A percentile compares a stretch with the other conserved stretches of the same genome.
phyloP scores from a whole-genome alignment of 306 rosid species.

The Cajanus cajan region DNA sequence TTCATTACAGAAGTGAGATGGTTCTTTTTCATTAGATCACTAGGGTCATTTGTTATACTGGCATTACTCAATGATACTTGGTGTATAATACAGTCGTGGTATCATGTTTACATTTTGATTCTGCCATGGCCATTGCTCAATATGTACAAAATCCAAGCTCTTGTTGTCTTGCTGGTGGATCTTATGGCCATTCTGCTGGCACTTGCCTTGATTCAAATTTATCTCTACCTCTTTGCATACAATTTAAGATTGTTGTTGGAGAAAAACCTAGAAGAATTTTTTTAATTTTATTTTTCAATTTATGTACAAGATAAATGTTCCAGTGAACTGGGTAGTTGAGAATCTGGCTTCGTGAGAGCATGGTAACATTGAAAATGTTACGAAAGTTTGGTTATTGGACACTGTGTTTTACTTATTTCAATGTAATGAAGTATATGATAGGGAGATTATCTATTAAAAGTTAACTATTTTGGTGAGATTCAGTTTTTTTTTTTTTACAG shows the following conservation, averaged over 20 bases:
- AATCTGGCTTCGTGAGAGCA: neutral
- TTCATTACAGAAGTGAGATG: too few species aligned
- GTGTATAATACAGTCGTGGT: neutral
- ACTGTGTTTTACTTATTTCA: slow-evolving; percentile 29
- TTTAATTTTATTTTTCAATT: neutral
- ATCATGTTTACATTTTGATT: neutral
- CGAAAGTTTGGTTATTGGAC: slow-evolving; percentile 27
- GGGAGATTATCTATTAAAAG: neutral
- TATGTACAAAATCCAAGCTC: neutral
- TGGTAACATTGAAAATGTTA: slow-evolving; percentile 25
- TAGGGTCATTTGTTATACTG: neutral
- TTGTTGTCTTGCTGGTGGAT: neutral
- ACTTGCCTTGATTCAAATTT: neutral
- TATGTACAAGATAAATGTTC: neutral
- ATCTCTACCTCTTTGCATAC: neutral
- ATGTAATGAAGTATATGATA: neutral
- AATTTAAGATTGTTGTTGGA: slow-evolving; percentile 4
- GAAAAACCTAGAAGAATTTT: too few species aligned
- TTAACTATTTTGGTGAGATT: slow-evolving; percentile 3
- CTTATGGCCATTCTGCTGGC: neutral
- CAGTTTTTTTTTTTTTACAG: slow-evolving; percentile 37
- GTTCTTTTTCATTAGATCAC: neutral
- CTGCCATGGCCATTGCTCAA: neutral
- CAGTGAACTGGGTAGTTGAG: slow-evolving; percentile 7
- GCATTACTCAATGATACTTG: neutral